Evolutionary conservation across 2,329 filamentous ascomycete genomes (phyloP), one percentile per base, ranked within the genome.

Genomic region (Hypocrella siamensis): DNA sequence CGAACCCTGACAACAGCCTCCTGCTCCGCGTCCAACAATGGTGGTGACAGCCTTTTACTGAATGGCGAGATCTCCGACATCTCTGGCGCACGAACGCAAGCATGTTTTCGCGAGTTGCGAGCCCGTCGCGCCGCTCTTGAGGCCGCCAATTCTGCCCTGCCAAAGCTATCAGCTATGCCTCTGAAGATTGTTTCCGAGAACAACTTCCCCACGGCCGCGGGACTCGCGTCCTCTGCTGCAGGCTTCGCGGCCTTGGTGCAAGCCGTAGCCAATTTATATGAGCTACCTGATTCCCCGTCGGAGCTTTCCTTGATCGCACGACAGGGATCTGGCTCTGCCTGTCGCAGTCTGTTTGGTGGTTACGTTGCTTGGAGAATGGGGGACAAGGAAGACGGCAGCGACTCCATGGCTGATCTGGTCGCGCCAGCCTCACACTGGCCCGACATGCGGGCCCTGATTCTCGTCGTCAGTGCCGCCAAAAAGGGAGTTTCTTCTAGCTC

Each of bases 181-280:
- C 73, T 98, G 38, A 80, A 78, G 45, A 78, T 98, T 42, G 85
- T 94, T 35, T 90, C 82, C 35, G 81, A 90, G 63, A 98, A 98
- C 70, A 98, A 98, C 69, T 98, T 98, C 68, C 90, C 90, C 40
- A 98, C 90, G 3, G 90, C 90, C 17, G 90, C 90, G 4, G 90
- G 90, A 6, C 75, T 98, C 12, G 76, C 77, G 4, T 78, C 71
- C 14, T 80, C 75, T 0, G 76, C 75, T 1, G 75, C 75, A 2
- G 75, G 75, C 5, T 79, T 79, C 40, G 75, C 75, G 3, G 75
- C 75, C 15, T 60, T 79, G 5, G 75, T 96, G 15, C 73, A 85
- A 36, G 86, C 83, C 41, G 83, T 98, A 45, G 90, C 90, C 22
- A 72, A 96, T 54, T 71, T 98, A 26, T 98, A 96, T 61, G 67